Percentiles rank a stretch among this genome's conserved stretches.
Evolutionary conservation across 345 rosid species (phyloP).

Genomic region (Hibiscus syriacus): DNA sequence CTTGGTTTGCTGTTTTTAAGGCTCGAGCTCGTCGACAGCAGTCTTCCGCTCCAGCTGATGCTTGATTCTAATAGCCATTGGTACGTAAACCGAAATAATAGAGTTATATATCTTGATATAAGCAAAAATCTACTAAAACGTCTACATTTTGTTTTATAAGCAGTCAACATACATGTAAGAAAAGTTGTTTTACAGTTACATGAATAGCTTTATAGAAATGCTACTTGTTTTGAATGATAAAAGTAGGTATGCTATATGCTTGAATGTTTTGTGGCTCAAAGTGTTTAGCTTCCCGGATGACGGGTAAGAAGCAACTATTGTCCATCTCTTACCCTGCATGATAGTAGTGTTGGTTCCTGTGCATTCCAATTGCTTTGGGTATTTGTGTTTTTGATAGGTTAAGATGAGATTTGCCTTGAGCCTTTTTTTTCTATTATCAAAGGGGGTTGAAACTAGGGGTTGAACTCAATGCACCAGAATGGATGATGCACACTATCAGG

Average conservation of each 20-base stretch:
- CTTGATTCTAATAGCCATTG: background rate
- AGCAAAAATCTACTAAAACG: background rate
- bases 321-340: too few relatives aligned
- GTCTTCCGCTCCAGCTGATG: slow-evolving; percentile 27
- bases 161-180: background rate
- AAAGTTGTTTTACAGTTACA: background rate
- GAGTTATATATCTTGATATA: background rate
- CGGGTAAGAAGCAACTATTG: slow-evolving; percentile 8
- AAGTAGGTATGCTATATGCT: background rate
- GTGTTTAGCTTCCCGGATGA: too few relatives aligned
- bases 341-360: too few relatives aligned
- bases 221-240: background rate
- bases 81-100: background rate
- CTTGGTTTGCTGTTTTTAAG: slow-evolving; percentile 87
- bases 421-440: too few relatives aligned
- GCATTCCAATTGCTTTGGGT: too few relatives aligned
- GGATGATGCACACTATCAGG: slow-evolving; percentile 70
- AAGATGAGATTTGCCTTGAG: too few relatives aligned
- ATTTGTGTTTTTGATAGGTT: too few relatives aligned
- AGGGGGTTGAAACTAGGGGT: slow-evolving; percentile 71
- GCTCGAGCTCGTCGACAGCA: slow-evolving; percentile 24
- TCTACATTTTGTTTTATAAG: background rate
- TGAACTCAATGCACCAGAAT: slow-evolving; percentile 62
- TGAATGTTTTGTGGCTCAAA: slow-evolving; percentile 2
- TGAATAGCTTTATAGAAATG: background rate